Evolutionary conservation across 116 monocot species (phyloP), one percentile per base, ranked within the genome.

Genomic region (Phalaenopsis hybrid): DNA sequence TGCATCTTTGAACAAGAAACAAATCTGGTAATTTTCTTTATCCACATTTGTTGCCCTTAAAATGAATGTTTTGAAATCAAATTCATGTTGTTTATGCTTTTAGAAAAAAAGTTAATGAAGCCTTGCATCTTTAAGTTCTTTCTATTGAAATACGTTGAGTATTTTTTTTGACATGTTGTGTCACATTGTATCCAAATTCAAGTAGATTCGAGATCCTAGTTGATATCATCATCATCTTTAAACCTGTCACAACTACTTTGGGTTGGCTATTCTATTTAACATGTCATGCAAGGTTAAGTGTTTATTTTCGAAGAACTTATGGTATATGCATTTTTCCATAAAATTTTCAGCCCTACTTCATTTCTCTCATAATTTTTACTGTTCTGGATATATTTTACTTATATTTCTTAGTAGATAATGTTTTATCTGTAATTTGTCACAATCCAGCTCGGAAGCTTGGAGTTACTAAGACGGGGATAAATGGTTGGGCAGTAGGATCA

Each of bases 1-100:
- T 44, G n/a, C 52, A 50, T 25, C 3, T 52, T 10, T 51, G 49
- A 1, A 28, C 23, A 13, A 51, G 77, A 77, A 13, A 25, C n/a
- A 15, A 77, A 52, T 15, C 9, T 52, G 49, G 77, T 77, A 77
- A 7, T 46, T 77, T 31, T 52, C 28, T 11, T 75, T 52, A 52
- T 52, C 51, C 20, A 33, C 69, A 28, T 73, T 1, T 73, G 11
- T 20, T 75, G 8, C 21, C 46, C 75, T 75, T 45, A 21, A 46
- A 75, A 44, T 34, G 72, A 72, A 72, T 33, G 72, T 33, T 33
- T 34, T 72, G 72, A 72, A 72, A 41, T 41, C 37, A 72, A 72
- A 72, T 10, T 15, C 16, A 72, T 72, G 72, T 5, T 72, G 31
- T 7, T 72, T 5, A 41, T 15, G 72, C 72, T 43, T 72, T 72